Conservation (phyloP, 1,284 basidiomycete species). For the Irpex sp. region DNA sequence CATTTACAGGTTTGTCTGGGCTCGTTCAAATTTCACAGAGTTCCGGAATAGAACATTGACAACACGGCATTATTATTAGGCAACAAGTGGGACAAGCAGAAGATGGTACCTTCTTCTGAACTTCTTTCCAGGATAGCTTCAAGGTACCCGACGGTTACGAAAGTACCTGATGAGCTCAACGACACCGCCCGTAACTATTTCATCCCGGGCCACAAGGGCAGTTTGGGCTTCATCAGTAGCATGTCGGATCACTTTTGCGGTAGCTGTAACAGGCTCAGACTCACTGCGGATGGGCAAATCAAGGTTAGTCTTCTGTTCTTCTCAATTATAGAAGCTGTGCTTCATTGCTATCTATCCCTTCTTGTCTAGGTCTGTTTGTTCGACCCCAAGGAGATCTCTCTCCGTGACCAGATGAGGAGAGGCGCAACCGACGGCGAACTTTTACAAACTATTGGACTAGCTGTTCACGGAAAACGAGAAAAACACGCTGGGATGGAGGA, state of each 20-base stretch:
- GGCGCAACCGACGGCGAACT: slow-evolving; percentile 65
- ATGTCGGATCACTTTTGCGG: slow-evolving; percentile 93
- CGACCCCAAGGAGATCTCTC: slow-evolving; percentile 79
- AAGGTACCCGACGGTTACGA: slow-evolving; percentile 45
- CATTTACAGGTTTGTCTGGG: slow-evolving; percentile 71
- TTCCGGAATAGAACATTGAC: neutral
- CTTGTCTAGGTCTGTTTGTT: slow-evolving; percentile 79
- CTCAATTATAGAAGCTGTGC: neutral
- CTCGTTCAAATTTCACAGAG: neutral
- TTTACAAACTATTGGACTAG: slow-evolving; percentile 58
- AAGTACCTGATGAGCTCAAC: slow-evolving; percentile 65
- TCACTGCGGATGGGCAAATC: slow-evolving; percentile 87
- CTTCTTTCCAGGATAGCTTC: slow-evolving; percentile 49
- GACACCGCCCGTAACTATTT: slow-evolving; percentile 81
- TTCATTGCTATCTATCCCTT: neutral
- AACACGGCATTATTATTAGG: slow-evolving; percentile 39
- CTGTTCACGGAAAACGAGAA: slow-evolving; percentile 75
- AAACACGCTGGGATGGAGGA: slow-evolving; percentile 84
- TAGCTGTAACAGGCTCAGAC: slow-evolving; percentile 78
- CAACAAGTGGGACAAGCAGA: slow-evolving; percentile 81
- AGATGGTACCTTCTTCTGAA: slow-evolving; percentile 74
- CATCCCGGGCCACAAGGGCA: slow-evolving; percentile 71
- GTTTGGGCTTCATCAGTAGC: slow-evolving; percentile 85
- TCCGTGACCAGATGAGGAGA: slow-evolving; percentile 70
- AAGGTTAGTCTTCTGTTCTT: slow-evolving; percentile 50